These are phyloP conservation scores for Daldinia caldariorum DNA, from an alignment of 495 filamentous ascomycete genomes.

Conservation along the genomic window DNA sequence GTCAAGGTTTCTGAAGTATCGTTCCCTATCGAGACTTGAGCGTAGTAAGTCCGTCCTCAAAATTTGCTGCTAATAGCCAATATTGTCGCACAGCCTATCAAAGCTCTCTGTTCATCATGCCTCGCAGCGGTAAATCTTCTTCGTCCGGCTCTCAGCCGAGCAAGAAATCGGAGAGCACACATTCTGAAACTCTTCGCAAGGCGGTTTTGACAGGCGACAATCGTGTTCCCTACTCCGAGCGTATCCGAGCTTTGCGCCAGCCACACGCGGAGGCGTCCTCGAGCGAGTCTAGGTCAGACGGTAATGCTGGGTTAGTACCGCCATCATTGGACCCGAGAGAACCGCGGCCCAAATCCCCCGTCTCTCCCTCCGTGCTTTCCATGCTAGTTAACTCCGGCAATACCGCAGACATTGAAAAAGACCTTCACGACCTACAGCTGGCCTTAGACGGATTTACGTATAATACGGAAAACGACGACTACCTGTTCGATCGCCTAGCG, in stretches of 20 bases:
- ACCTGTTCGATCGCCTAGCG: slow-evolving; percentile 17
- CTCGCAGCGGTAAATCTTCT: background rate
- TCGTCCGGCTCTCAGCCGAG: background rate
- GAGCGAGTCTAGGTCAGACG: background rate
- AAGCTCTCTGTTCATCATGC: background rate
- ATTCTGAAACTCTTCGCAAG: background rate
- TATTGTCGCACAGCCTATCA: background rate
- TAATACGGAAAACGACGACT: background rate
- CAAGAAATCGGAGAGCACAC: background rate
- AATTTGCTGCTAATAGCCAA: background rate
- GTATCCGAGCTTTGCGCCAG: background rate
- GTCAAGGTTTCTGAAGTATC: background rate
- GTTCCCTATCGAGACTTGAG: background rate
- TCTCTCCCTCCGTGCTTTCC: background rate
- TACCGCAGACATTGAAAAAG: background rate
- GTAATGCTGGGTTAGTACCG: background rate
- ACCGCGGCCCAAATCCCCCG: background rate
- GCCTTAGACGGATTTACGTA: background rate
- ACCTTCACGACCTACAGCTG: background rate
- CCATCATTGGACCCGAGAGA: background rate
- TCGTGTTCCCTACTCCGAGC: background rate
- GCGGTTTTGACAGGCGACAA: background rate
- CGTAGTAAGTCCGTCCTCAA: background rate
- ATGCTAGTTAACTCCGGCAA: background rate
- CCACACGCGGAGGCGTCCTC: background rate